Conservation (phyloP, 805 yeast species). For the Yamadazyma akitaensis region DNA sequence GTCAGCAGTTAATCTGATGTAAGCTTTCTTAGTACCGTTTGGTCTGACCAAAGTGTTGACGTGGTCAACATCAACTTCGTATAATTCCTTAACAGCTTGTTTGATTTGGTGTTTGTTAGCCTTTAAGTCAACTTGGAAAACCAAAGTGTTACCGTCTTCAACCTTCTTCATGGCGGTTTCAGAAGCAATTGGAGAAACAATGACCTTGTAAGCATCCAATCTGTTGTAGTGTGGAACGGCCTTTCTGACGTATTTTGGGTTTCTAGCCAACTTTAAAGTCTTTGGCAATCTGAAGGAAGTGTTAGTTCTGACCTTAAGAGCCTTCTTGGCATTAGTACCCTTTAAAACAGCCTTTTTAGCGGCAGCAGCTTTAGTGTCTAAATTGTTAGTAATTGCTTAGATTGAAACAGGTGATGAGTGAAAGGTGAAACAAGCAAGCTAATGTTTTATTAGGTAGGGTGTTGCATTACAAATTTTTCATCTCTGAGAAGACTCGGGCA, state of each 20-base stretch:
- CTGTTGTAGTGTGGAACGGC: slow-evolving; percentile 97
- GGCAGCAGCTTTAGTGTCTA: slow-evolving; percentile 76
- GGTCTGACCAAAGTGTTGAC: slow-evolving; percentile 98
- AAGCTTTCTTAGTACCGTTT: slow-evolving; percentile 99
- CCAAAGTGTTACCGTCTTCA: slow-evolving; percentile 98
- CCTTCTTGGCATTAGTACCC: slow-evolving; percentile 91
- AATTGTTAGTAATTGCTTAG: slow-evolving; percentile 12
- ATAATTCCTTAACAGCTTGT: slow-evolving; percentile 96
- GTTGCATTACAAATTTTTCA: too few relatives aligned
- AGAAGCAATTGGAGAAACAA: slow-evolving; percentile 92
- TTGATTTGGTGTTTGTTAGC: slow-evolving; percentile 99
- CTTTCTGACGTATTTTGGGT: slow-evolving; percentile 94
- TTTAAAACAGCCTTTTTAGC: slow-evolving; percentile 99
- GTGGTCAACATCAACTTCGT: slow-evolving; percentile 90
- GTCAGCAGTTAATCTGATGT: slow-evolving; percentile 97
- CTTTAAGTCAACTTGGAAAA: slow-evolving; percentile 95
- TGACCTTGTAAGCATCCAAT: slow-evolving; percentile 91
- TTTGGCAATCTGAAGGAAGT: slow-evolving; percentile 97
- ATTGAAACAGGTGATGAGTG: not conserved
- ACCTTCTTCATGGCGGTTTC: slow-evolving; percentile 99
- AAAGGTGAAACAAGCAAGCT: not conserved
- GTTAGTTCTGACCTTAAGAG: slow-evolving; percentile 88
- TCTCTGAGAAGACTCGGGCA: too few relatives aligned
- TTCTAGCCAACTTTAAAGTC: slow-evolving; percentile 90
- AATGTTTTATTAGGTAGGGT: too few relatives aligned